Evolutionary conservation across 2,329 filamentous ascomycete species (phyloP), one percentile per base, ranked within the genome.

Genomic region (Diplodia intermedia): DNA sequence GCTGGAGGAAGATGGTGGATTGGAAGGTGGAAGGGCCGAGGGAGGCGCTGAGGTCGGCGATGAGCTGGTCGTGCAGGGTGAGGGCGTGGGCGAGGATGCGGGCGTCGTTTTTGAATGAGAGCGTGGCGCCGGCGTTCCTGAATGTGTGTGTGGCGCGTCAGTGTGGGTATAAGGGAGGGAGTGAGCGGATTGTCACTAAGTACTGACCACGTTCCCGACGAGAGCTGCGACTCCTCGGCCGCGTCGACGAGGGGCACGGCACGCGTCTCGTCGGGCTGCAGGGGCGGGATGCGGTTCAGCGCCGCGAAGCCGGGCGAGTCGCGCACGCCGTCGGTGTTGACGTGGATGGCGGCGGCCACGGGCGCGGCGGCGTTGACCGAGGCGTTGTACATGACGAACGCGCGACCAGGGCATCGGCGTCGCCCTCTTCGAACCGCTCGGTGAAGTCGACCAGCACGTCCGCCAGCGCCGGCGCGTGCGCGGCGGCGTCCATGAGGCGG

Each of bases 41-140:
- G 31, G 31, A 33, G 31, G 31, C 5, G 31, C 6, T 8, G 31
- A 33, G 67, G 38, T 72, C 75, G 29, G 72, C 73, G 53, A 80
- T 74, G 67, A 82, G 76, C 8, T 77, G 75, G 55, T 75, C 71
- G 71, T 82, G 81, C 62, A 82, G 77, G 66, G 76, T 76, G 50
- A 79, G 75, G 9, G 78, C 79, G 53, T 78, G 74, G n/a, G 71
- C 72, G 70, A 82, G 76, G 18, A 82, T 72, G 12, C 70, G 77
- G 66, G 72, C 65, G 40, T 79, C 77, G 52, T 78, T 77, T 20
- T 71, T 71, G 36, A 79, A 74, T 1, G 74, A 76, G 3, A 76
- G 69, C 9, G 73, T 72, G 31, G 56, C 40, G 40, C 62, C 29
- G 57, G 5, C 43, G 38, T 50, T 73, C 5, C 74, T 72, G 72